Conservation (phyloP, 768 basidiomycete genomes). For the Gelatoporia subvermispora region DNA sequence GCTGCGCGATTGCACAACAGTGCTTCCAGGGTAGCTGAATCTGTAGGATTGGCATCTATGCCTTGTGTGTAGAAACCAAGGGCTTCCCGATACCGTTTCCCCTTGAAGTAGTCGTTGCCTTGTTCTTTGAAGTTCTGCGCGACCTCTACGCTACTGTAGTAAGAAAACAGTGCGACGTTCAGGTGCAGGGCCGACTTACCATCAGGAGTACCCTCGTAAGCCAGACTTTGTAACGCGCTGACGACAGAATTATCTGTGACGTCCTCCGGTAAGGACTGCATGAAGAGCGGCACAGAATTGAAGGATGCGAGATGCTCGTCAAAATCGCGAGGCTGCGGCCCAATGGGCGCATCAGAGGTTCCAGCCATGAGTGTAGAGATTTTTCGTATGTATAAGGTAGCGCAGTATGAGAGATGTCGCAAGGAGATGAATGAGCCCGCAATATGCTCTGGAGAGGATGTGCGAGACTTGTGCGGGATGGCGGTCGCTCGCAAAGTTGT, state of each 20-base stretch:
- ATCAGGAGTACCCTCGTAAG: constrained; percentile 88
- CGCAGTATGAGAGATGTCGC: background rate
- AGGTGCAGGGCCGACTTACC: constrained; percentile 51
- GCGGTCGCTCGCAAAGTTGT: background rate
- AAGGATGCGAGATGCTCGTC: constrained; percentile 39
- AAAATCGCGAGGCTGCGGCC: constrained; percentile 19
- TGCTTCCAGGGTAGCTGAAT: constrained; percentile 51
- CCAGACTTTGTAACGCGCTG: constrained; percentile 80
- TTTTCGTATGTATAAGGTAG: background rate
- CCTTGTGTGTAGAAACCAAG: constrained; percentile 87
- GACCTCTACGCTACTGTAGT: constrained; percentile 51
- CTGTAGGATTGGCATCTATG: constrained; percentile 76
- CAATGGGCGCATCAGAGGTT: constrained; percentile 2
- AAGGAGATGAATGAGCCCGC: too few relatives aligned
- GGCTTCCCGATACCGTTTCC: constrained; percentile 84
- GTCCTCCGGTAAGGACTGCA: constrained; percentile 81
- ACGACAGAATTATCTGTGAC: constrained; percentile 56
- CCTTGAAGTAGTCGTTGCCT: constrained; percentile 91
- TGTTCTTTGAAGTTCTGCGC: constrained; percentile 92
- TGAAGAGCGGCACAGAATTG: constrained; percentile 84
- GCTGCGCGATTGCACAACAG: constrained; percentile 89
- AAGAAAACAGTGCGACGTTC: background rate
- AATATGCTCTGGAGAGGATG: too few relatives aligned
- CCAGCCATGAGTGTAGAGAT: constrained; percentile 4
- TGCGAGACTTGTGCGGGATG: too few relatives aligned